A percentile compares a stretch with the other conserved stretches of the same genome.
Conservation (phyloP, 257 asterid genomes). For the Datura wrightii region DNA sequence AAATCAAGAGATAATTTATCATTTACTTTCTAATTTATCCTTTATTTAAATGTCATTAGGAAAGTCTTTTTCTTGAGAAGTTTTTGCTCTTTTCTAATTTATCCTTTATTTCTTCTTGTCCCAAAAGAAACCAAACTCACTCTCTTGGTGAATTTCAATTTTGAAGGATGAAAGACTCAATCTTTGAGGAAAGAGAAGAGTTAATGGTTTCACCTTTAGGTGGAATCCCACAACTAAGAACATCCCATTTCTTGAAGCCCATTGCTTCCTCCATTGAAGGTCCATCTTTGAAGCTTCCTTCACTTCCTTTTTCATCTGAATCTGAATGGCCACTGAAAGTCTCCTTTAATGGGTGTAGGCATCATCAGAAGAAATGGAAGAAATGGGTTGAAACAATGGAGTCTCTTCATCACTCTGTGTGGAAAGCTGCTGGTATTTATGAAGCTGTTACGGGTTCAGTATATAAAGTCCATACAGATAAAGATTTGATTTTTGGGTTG, state of each 20-base stretch:
- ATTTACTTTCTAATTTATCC: too few species aligned
- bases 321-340: slow-evolving; percentile 43
- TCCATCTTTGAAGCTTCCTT: slow-evolving; percentile 43
- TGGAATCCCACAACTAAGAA: slow-evolving; percentile 35
- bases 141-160: not conserved
- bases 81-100: too few species aligned
- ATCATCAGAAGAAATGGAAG: slow-evolving; percentile 37
- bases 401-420: slow-evolving; percentile 20
- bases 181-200: slow-evolving; percentile 44
- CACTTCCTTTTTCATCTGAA: slow-evolving; percentile 36
- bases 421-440: slow-evolving; percentile 47
- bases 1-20: too few species aligned
- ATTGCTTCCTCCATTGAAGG: slow-evolving; percentile 32
- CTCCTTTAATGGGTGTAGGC: slow-evolving; percentile 42
- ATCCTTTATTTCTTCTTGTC: not conserved
- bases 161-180: slow-evolving; percentile 15
- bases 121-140: not conserved
- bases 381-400: slow-evolving; percentile 44
- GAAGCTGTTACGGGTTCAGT: slow-evolving; percentile 42
- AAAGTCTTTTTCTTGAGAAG: not conserved
- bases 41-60: too few species aligned
- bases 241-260: slow-evolving; percentile 44
- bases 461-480: slow-evolving; percentile 25
- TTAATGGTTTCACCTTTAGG: slow-evolving; percentile 47
- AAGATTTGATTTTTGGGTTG: slow-evolving; percentile 40